phyloP scores from a whole-genome alignment of 2,329 filamentous ascomycete genomes.

The Botrytis hyacinthi region DNA sequence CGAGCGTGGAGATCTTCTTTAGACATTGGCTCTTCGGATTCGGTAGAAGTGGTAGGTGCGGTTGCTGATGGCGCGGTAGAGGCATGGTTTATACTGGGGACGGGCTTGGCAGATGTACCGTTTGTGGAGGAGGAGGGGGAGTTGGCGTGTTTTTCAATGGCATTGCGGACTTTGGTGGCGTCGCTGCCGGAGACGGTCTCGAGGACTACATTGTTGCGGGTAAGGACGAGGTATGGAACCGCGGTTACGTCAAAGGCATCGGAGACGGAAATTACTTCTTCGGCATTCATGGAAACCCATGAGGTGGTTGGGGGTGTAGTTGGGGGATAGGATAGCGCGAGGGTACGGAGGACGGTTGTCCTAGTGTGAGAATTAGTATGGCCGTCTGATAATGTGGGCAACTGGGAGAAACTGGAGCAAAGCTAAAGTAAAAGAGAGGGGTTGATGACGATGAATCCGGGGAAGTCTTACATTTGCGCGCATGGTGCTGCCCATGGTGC shows the following conservation, averaged over 20 bases:
- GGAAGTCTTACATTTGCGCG: constrained; percentile 22
- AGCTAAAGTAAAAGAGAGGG: constrained; percentile 63
- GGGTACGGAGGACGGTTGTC: constrained; percentile 78
- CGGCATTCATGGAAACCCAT: constrained; percentile 91
- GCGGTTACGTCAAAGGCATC: constrained; percentile 93
- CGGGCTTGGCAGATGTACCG: constrained; percentile 26
- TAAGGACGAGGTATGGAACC: constrained; percentile 85
- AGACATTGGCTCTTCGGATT: constrained; percentile 50
- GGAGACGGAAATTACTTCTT: constrained; percentile 87
- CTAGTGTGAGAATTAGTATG: constrained; percentile 54
- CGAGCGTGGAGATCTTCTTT: constrained; percentile 86
- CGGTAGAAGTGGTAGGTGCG: constrained; percentile 32
- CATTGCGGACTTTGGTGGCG: constrained; percentile 76
- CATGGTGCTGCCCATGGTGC: constrained; percentile 89
- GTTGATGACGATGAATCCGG: neutral
- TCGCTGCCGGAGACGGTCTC: constrained; percentile 90
- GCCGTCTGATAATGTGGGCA: constrained; percentile 61
- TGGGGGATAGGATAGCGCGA: constrained; percentile 63
- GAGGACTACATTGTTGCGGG: constrained; percentile 71
- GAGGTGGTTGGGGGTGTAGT: constrained; percentile 62
- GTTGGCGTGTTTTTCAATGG: constrained; percentile 70
- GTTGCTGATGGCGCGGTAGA: constrained; percentile 25
- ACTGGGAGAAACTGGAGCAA: constrained; percentile 83
- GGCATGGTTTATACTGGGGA: constrained; percentile 38
- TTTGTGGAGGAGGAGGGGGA: neutral